Conservation (phyloP, 1,284 basidiomycete genomes). For the Papiliotrema laurentii region DNA sequence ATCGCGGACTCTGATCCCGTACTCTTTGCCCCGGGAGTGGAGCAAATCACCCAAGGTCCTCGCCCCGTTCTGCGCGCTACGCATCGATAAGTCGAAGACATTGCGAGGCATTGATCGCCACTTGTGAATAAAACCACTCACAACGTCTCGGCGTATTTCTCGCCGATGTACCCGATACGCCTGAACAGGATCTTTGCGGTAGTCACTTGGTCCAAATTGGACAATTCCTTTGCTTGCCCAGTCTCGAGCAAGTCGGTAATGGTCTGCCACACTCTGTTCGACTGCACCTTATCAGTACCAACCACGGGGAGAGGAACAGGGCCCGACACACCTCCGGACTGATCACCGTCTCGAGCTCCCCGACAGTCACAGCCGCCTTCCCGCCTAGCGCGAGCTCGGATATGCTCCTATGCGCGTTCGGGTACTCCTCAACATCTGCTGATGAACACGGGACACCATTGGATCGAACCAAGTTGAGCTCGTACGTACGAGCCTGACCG, state of each 20-base stretch:
- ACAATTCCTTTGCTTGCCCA: conserved; percentile 21
- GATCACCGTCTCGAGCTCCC: conserved; percentile 26
- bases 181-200: conserved; percentile 23
- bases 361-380: conserved; percentile 15
- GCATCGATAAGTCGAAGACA: too few relatives aligned
- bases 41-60: conserved; percentile 27
- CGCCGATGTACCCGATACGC: conserved; percentile 20
- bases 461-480: too few relatives aligned
- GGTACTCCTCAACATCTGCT: conserved; percentile 11
- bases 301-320: too few relatives aligned
- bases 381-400: conserved; percentile 10
- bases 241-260: conserved; percentile 21
- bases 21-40: conserved; percentile 14
- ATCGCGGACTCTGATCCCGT: conserved; percentile 18
- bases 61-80: conserved; percentile 24
- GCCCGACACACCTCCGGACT: conserved; percentile 25
- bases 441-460: too few relatives aligned
- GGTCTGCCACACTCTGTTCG: conserved; percentile 16
- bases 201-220: conserved; percentile 12
- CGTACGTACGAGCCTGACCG: too few relatives aligned
- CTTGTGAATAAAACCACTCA: too few relatives aligned
- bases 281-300: too few relatives aligned
- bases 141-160: neutral
- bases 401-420: conserved; percentile 10
- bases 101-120: too few relatives aligned